These are phyloP conservation scores for Cytospora mali DNA, from an alignment of 2,329 filamentous ascomycete genomes.

Conservation along the genomic window DNA sequence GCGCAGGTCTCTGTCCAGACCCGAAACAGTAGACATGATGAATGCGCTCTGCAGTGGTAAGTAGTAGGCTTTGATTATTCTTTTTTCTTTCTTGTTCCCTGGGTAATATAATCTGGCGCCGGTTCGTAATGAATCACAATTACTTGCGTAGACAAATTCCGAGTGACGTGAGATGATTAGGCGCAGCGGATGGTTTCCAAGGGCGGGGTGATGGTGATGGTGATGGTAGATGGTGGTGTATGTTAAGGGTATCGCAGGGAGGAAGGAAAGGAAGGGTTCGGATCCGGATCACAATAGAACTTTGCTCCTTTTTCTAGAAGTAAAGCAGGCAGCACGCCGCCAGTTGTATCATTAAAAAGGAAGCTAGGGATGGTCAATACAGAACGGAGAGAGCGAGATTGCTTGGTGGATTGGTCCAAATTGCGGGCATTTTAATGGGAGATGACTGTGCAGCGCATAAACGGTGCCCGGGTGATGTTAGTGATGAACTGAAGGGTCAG, in stretches of 20 bases:
- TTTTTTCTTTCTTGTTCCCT: neutral
- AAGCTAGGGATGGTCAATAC: constrained; percentile 12
- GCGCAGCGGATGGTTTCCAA: neutral
- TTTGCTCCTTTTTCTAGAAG: neutral
- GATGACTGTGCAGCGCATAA: constrained; percentile 20
- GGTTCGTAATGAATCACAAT: neutral
- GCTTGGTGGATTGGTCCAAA: constrained; percentile 27
- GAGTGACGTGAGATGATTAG: neutral
- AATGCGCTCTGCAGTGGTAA: neutral
- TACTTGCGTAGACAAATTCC: neutral
- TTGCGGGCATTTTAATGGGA: constrained; percentile 25
- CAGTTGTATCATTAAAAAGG: constrained; percentile 15
- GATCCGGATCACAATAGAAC: neutral
- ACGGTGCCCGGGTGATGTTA: neutral
- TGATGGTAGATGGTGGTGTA: neutral
- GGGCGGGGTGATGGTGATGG: neutral
- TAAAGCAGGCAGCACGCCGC: neutral
- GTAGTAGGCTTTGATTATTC: neutral
- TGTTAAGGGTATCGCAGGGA: neutral
- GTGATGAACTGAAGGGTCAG: neutral
- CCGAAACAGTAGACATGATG: constrained; percentile 88
- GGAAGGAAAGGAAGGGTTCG: neutral
- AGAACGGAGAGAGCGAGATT: constrained; percentile 29
- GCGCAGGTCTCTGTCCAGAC: constrained; percentile 93
- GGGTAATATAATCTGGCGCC: neutral